Evolutionary conservation across 2,329 filamentous ascomycete genomes (phyloP).

Genomic region (Cylindrodendrum hubeiense): DNA sequence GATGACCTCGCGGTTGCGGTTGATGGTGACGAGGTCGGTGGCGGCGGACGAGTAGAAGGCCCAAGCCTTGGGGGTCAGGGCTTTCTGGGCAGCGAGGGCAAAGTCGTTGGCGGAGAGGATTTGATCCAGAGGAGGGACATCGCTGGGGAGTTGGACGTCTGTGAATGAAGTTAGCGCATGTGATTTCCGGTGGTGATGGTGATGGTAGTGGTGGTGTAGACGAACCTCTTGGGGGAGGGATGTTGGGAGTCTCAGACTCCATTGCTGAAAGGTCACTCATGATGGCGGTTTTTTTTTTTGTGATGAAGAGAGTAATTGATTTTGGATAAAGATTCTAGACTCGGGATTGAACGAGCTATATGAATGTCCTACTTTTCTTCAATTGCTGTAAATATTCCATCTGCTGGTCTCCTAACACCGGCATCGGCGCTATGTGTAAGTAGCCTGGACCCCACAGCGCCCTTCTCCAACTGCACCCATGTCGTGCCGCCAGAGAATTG

Average conservation of each 20-base stretch:
- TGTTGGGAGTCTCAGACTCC: slow-evolving; percentile 43
- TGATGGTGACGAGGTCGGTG: slow-evolving; percentile 70
- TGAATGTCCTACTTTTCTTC: slow-evolving; percentile 7
- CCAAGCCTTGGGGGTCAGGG: slow-evolving; percentile 73
- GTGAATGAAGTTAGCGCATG: background rate
- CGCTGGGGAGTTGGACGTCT: slow-evolving; percentile 32
- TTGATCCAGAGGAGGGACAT: slow-evolving; percentile 34
- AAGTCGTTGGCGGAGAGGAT: slow-evolving; percentile 65
- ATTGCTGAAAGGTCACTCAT: slow-evolving; percentile 45
- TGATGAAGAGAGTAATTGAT: background rate
- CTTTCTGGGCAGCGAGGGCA: slow-evolving; percentile 65
- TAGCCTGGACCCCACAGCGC: background rate
- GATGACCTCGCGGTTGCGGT: slow-evolving; percentile 67
- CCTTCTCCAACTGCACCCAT: slow-evolving; percentile 15
- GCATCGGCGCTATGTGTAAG: slow-evolving; percentile 27
- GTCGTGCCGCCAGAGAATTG: background rate
- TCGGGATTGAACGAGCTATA: background rate
- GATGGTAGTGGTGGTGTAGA: too few relatives aligned
- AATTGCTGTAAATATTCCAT: background rate
- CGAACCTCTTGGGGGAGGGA: slow-evolving; percentile 40
- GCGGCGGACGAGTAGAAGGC: slow-evolving; percentile 77
- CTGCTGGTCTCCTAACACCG: slow-evolving; percentile 5
- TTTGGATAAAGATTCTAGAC: background rate
- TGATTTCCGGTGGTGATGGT: background rate
- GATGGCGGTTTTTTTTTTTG: background rate